Percentiles rank a stretch among this genome's conserved stretches.
Evolutionary conservation across 225 moss, liverwort and hornwort species (phyloP).

Genomic region (Marchantia polymorpha): DNA sequence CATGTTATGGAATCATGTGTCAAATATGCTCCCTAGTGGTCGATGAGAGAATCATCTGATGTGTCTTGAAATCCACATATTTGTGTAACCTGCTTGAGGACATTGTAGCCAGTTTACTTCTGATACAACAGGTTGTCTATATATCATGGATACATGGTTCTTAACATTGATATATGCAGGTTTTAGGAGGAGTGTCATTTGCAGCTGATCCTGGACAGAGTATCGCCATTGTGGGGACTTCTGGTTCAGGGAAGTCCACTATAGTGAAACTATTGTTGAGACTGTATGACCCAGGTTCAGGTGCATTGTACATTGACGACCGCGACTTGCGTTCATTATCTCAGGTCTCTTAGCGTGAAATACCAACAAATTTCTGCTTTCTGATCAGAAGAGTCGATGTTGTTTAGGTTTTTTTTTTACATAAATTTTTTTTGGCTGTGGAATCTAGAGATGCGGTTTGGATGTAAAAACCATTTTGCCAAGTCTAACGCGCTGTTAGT

Average conservation of each 20-base stretch:
- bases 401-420: neutral
- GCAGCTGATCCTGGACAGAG: constrained; percentile 86
- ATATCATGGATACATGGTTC: too few species aligned
- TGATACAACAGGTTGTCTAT: too few species aligned
- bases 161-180: constrained; percentile 43
- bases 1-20: neutral
- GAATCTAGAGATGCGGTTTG: neutral
- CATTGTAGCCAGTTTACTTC: too few species aligned
- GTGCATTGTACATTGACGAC: constrained; percentile 66
- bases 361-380: neutral
- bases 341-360: constrained; percentile 47
- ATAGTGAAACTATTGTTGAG: constrained; percentile 87
- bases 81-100: too few species aligned
- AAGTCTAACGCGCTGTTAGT: neutral
- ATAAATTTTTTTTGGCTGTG: neutral
- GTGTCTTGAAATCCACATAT: neutral
- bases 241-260: constrained; percentile 93
- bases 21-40: too few species aligned
- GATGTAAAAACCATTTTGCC: too few species aligned
- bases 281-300: constrained; percentile 81
- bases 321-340: constrained; percentile 72
- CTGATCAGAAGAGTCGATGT: neutral
- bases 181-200: constrained; percentile 74
- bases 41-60: neutral
- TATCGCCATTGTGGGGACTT: constrained; percentile 86